These are phyloP conservation scores for Candida succiphila DNA, from an alignment of 805 yeast species.

Conservation along the genomic window DNA sequence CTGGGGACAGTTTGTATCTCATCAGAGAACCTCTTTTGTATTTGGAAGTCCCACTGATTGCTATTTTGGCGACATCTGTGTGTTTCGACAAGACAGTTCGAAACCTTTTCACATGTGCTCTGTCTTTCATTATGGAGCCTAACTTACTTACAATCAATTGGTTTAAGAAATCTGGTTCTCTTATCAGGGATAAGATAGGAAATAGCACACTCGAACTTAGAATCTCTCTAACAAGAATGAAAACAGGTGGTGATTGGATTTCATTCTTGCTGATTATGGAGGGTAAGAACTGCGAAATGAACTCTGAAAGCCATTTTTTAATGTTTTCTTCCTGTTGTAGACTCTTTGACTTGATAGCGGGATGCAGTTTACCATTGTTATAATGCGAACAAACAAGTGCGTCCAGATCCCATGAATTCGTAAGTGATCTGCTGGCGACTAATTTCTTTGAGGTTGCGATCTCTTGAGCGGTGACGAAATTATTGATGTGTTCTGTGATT, in stretches of 20 bases:
- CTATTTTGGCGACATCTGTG: constrained; percentile 17
- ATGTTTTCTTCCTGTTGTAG: constrained; percentile 29
- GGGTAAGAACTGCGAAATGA: constrained; percentile 35
- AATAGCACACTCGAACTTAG: constrained; percentile 45
- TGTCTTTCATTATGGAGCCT: constrained; percentile 58
- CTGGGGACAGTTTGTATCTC: constrained; percentile 25
- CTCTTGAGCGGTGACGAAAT: constrained; percentile 35
- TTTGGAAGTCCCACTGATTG: neutral
- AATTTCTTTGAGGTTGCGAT: constrained; percentile 19
- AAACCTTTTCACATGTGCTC: constrained; percentile 63
- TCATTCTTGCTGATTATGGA: constrained; percentile 36
- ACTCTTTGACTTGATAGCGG: constrained; percentile 34
- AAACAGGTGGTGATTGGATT: constrained; percentile 37
- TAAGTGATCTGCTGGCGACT: constrained; percentile 7
- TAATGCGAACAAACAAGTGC: constrained; percentile 32
- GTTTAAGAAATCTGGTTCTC: constrained; percentile 76
- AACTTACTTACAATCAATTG: constrained; percentile 47
- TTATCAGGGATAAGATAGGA: constrained; percentile 39
- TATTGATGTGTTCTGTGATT: constrained; percentile 51
- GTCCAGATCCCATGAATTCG: constrained; percentile 26
- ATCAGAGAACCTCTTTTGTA: constrained; percentile 16
- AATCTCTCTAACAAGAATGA: constrained; percentile 50
- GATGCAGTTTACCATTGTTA: constrained; percentile 47
- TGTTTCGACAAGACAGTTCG: constrained; percentile 65
- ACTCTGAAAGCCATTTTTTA: constrained; percentile 37